These are phyloP conservation scores for Chalara sp. DNA, from an alignment of 2,329 filamentous ascomycete genomes.

Conservation along the genomic window DNA sequence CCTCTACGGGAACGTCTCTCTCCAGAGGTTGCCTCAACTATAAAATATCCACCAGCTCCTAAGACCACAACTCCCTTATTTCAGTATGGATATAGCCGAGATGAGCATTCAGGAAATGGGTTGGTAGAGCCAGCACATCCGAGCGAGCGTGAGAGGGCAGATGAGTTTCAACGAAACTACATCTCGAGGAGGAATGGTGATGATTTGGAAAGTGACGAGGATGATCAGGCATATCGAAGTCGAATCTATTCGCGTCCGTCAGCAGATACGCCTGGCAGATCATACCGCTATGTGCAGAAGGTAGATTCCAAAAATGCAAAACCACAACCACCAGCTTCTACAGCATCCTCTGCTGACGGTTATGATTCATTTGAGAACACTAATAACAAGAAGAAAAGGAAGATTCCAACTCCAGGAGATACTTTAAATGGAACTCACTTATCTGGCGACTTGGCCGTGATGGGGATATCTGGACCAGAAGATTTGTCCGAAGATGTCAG, in stretches of 20 bases:
- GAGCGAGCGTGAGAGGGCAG: constrained; percentile 22
- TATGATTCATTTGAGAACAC: constrained; percentile 98
- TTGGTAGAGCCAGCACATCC: constrained; percentile 24
- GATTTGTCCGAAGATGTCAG: constrained; percentile 35
- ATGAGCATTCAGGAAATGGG: constrained; percentile 21
- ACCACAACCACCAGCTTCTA: constrained; percentile 56
- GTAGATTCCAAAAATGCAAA: constrained; percentile 40
- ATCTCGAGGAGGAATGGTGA: constrained; percentile 45
- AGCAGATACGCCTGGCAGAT: constrained; percentile 38
- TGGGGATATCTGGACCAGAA: constrained; percentile 48
- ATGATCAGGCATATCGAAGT: constrained; percentile 31
- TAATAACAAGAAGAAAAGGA: constrained; percentile 98
- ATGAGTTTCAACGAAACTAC: constrained; percentile 27
- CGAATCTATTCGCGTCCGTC: constrained; percentile 38
- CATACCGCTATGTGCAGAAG: constrained; percentile 36
- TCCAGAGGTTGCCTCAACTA: constrained; percentile 73
- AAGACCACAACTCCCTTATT: constrained; percentile 68
- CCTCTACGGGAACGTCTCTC: constrained; percentile 82
- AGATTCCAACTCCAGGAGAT: constrained; percentile 86
- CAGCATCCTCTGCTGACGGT: constrained; percentile 69
- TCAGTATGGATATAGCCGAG: constrained; percentile 49
- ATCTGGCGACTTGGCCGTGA: constrained; percentile 56
- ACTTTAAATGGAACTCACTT: constrained; percentile 41
- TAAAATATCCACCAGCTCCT: constrained; percentile 75
- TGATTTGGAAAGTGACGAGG: constrained; percentile 55